Base-by-base conservation (phyloP, 139 green algal species). In the Pleodorina starrii region DNA sequence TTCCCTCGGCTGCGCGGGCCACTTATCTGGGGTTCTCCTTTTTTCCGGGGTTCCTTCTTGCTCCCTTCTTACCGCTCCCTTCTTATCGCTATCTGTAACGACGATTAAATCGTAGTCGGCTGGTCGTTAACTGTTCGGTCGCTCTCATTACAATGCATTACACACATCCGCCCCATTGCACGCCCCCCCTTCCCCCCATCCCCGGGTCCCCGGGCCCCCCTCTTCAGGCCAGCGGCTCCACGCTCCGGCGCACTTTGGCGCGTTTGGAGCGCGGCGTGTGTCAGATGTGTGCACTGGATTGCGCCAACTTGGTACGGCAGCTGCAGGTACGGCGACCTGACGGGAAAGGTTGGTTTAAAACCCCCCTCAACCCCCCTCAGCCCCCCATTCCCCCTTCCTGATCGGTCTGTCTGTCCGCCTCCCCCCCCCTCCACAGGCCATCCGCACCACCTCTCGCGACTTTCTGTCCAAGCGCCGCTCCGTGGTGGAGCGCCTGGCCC, bases 261-360 rank as follows among this genome's bases (percentile, higher is more conserved):
- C 86, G 86, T 46, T 91, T 97, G 38, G 96, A 98, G 93, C 87
- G 93, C 2, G 96, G 96, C 54, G 90, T 97, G 43, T 98, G 96
- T 78, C 59, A 90, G 40, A 75, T 81, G 51, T 98, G 96, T 89
- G 38, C 82, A 0, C 85, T 97, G 25, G 95, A 98, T 92, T 96
- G 95, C 89, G 88, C 93, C 54, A 87, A 69, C 1, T 90, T 98
- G 86, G 92, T 97, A 60, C 74, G 81, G 27, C 90, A 94, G 85
- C 92, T 98, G 91, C 96, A 97, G 93, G 80, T 87, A 63, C 25
- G 90, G 43, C 40, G 9, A 40, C n/a, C n/a, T n/a, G n/a, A n/a
- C n/a, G n/a, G n/a, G n/a, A n/a, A n/a, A n/a, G n/a, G n/a, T n/a
- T n/a, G n/a, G n/a, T n/a, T n/a, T n/a, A 27, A 60, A 27, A 12